Evolutionary conservation across 495 filamentous ascomycete species (phyloP).

Genomic region (Chaetomium fimeti): DNA sequence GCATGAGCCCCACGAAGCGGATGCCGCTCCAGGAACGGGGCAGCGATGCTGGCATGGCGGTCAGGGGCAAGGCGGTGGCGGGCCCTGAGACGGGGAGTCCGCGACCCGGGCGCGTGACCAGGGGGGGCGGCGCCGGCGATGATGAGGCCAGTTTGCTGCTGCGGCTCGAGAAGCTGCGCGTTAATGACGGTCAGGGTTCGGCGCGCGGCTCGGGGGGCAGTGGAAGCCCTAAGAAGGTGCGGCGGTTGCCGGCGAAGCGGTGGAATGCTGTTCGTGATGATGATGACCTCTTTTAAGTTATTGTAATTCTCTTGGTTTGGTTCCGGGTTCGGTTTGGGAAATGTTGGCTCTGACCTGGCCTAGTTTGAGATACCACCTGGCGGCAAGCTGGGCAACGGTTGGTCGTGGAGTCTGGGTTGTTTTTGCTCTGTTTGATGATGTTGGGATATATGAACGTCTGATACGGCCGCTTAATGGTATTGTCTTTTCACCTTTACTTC

Average conservation of each 20-base stretch:
- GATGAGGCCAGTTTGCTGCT: constrained; percentile 27
- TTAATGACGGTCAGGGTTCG: constrained; percentile 24
- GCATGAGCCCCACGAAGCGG: constrained; percentile 45
- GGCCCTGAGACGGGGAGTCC: constrained; percentile 25
- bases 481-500: neutral
- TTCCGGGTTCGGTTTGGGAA: constrained; percentile 1
- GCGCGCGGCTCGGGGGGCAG: constrained; percentile 15
- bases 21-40: constrained; percentile 47
- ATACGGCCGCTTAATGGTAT: neutral
- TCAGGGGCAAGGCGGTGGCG: neutral
- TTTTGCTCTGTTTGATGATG: neutral
- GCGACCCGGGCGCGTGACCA: neutral
- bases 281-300: constrained; percentile 39
- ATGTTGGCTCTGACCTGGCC: neutral
- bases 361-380: neutral
- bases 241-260: constrained; percentile 40
- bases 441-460: neutral
- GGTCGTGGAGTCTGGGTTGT: constrained; percentile 4
- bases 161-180: constrained; percentile 30
- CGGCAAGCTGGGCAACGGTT: neutral
- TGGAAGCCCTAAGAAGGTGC: constrained; percentile 41
- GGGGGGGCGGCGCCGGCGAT: constrained; percentile 2
- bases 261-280: constrained; percentile 38
- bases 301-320: neutral
- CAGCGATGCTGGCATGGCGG: constrained; percentile 14